phyloP scores from a whole-genome alignment of 768 basidiomycete genomes.

The Suillus ampliporus region DNA sequence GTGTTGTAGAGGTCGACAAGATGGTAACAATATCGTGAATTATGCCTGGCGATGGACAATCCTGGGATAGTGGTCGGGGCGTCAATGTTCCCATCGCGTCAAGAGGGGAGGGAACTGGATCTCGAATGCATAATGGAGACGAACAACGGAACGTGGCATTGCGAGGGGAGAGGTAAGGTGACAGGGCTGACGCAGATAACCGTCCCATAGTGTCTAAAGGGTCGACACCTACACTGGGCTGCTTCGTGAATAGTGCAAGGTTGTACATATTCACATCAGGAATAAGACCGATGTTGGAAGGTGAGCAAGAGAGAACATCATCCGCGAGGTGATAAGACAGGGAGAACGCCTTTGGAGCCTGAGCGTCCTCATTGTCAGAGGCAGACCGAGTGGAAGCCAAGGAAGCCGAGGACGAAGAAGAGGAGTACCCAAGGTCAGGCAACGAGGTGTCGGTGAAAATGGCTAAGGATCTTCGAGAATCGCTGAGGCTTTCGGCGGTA shows the following conservation, averaged over 20 bases:
- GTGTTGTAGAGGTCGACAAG: slow-evolving; percentile 24
- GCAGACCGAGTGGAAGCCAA: background rate
- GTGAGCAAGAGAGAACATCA: slow-evolving; percentile 17
- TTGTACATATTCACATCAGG: slow-evolving; percentile 45
- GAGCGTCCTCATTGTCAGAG: background rate
- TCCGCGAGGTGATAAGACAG: slow-evolving; percentile 13
- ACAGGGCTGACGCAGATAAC: slow-evolving; percentile 3
- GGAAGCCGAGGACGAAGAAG: background rate
- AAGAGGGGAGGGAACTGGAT: background rate
- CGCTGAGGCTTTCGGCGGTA: background rate
- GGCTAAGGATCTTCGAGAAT: background rate
- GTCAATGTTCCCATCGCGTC: slow-evolving; percentile 8
- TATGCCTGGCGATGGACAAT: slow-evolving; percentile 32
- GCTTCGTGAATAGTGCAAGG: slow-evolving; percentile 20
- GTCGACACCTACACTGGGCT: slow-evolving; percentile 39
- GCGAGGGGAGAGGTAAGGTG: slow-evolving; percentile 6
- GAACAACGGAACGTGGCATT: background rate
- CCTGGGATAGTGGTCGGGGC: slow-evolving; percentile 2
- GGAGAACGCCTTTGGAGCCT: background rate
- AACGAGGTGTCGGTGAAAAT: slow-evolving; percentile 1
- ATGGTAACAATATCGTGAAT: slow-evolving; percentile 40
- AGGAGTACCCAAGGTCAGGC: background rate
- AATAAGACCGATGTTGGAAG: slow-evolving; percentile 30
- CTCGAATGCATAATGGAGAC: background rate
- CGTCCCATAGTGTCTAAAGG: slow-evolving; percentile 43